A percentile compares a stretch with the other conserved stretches of the same genome.
phyloP scores from a whole-genome alignment of 768 basidiomycete species.

The Naganishia kalamii region DNA sequence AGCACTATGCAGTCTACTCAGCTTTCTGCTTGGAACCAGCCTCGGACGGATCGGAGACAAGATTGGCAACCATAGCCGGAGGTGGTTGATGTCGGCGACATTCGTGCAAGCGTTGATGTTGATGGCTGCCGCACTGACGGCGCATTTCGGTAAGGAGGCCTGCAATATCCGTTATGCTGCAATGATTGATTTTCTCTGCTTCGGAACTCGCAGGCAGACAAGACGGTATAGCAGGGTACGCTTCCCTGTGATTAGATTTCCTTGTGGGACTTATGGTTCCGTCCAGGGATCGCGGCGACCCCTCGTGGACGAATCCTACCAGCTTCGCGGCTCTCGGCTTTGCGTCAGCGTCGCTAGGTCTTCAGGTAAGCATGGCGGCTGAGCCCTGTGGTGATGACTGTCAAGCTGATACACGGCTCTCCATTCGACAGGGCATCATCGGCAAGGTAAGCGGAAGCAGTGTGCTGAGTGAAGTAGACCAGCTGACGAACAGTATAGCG shows the following conservation, averaged over 20 bases:
- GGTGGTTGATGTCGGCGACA: slow-evolving; percentile 68
- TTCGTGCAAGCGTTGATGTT: slow-evolving; percentile 69
- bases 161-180: slow-evolving; percentile 42
- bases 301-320: slow-evolving; percentile 63
- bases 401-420: background rate
- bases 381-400: too few relatives aligned
- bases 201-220: background rate
- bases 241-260: background rate
- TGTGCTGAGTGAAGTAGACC: slow-evolving; percentile 49
- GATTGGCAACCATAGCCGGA: slow-evolving; percentile 64
- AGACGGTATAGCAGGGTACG: background rate
- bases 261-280: background rate
- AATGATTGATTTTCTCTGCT: background rate
- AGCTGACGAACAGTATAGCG: slow-evolving; percentile 50
- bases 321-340: slow-evolving; percentile 69
- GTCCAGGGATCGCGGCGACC: slow-evolving; percentile 53
- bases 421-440: slow-evolving; percentile 57
- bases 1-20: slow-evolving; percentile 68
- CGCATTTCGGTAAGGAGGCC: slow-evolving; percentile 63
- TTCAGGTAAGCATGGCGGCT: slow-evolving; percentile 52
- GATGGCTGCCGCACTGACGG: slow-evolving; percentile 62
- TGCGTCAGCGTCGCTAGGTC: slow-evolving; percentile 70
- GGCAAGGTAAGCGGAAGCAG: slow-evolving; percentile 63
- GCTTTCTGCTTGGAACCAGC: slow-evolving; percentile 72
- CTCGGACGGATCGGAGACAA: slow-evolving; percentile 71